Evolutionary conservation across 352 stramenopile species (phyloP), one percentile per base, ranked within the genome.

Genomic region (Aphanomyces astaci): DNA sequence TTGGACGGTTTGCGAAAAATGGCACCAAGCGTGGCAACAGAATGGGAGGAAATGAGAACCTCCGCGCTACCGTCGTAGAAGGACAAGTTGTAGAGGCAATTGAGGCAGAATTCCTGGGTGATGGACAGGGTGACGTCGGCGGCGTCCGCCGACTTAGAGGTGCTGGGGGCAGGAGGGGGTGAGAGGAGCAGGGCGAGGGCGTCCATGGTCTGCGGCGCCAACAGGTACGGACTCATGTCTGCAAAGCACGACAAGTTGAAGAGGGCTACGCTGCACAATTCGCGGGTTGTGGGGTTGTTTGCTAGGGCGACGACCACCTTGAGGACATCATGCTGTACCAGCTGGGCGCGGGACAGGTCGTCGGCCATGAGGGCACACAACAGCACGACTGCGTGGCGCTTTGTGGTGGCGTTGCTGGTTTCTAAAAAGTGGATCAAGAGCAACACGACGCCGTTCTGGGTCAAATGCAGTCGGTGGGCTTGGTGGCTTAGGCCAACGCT

Each of bases 191-290:
- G 72, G 36, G 88, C 75, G n/a, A 92, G 86, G 0, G 81, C 73
- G 22, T 80, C 78, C 52, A 92, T 86, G 15, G 88, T 82, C 7
- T 88, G 78, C 62, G 90, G 82, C 31, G 89, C 84, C 36, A 94
- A 66, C 36, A 92, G 36, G 49, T 85, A 87, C 2, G 54, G 74
- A 48, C 89, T 79, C 7, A 90, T 70, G n/a, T 73, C 79, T 68
- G 81, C 83, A 31, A 90, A 81, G 43, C 82, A 89, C 7, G 84
- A 92, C n/a, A 92, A 67, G 33, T 92, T 94, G 66, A 89, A 90
- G 0, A 92, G 73, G 22, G 81, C 81, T n/a, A 84, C 87, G 11
- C 81, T 78, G 28, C 82, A 91, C 3, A 92, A 72, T 28, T 92
- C 86, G 10, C 81, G 78, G 15, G 59, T 52, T 0, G 81, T 77